Evolutionary conservation across 208 protist genomes (phyloP).

Genomic region (Crithidia brevicula): DNA sequence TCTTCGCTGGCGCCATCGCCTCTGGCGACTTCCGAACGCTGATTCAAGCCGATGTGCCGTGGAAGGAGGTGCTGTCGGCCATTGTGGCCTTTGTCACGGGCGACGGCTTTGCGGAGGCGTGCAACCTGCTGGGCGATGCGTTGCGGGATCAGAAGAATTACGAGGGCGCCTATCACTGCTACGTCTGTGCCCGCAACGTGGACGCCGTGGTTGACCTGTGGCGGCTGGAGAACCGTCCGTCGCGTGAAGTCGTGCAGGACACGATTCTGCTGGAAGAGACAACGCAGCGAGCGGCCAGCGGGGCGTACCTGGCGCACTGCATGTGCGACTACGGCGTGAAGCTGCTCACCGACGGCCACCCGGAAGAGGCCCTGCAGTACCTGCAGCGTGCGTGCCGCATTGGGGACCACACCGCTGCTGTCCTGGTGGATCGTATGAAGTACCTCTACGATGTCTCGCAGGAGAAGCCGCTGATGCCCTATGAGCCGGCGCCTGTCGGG

Average conservation of each 20-base stretch:
- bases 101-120: slow-evolving; percentile 68
- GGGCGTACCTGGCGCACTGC: slow-evolving; percentile 55
- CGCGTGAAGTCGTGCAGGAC: slow-evolving; percentile 57
- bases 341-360: slow-evolving; percentile 51
- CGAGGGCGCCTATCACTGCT: slow-evolving; percentile 78
- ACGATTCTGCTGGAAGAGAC: slow-evolving; percentile 74
- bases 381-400: slow-evolving; percentile 64
- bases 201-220: slow-evolving; percentile 72
- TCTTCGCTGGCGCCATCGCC: slow-evolving; percentile 71
- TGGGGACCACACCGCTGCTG: slow-evolving; percentile 52
- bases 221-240: slow-evolving; percentile 47
- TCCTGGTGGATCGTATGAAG: slow-evolving; percentile 72
- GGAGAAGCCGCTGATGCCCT: slow-evolving; percentile 35
- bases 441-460: slow-evolving; percentile 42
- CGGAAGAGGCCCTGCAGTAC: slow-evolving; percentile 49
- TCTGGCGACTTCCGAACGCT: slow-evolving; percentile 64
- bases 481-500: slow-evolving; percentile 40
- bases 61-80: slow-evolving; percentile 76
- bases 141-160: slow-evolving; percentile 52
- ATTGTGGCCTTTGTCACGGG: slow-evolving; percentile 69
- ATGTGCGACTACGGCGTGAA: slow-evolving; percentile 60
- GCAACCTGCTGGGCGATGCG: slow-evolving; percentile 63
- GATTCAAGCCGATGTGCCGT: slow-evolving; percentile 52
- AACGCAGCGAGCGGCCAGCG: slow-evolving; percentile 44
- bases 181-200: slow-evolving; percentile 77